These are phyloP conservation scores for Septoria petroselini DNA, from an alignment of 2,329 filamentous ascomycete species.

Conservation along the genomic window DNA sequence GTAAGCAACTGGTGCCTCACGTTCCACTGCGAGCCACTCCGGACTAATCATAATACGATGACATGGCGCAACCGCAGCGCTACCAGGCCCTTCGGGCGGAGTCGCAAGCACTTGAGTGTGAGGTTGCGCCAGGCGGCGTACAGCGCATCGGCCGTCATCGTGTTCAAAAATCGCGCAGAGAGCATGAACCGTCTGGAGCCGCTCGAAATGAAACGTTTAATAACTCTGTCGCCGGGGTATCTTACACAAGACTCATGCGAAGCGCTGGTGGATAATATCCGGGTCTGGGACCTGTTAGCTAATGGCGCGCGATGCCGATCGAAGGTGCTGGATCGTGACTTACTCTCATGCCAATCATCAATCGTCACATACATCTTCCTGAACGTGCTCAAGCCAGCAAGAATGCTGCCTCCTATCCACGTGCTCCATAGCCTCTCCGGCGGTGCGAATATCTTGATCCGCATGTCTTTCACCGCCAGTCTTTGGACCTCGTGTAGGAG, in stretches of 20 bases:
- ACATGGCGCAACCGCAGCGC: conserved; percentile 3
- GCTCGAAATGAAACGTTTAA: conserved; percentile 8
- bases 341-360: conserved; percentile 96
- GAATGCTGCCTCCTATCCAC: conserved; percentile 97
- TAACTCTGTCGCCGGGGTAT: conserved; percentile 19
- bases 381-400: conserved; percentile 95
- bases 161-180: conserved; percentile 8
- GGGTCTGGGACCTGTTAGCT: conserved; percentile 54
- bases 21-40: not conserved
- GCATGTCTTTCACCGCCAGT: conserved; percentile 96
- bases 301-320: conserved; percentile 14
- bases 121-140: not conserved
- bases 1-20: conserved; percentile 5
- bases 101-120: not conserved
- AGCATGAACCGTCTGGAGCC: conserved; percentile 4
- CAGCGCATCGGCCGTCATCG: conserved; percentile 2
- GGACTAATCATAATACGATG: conserved; percentile 9
- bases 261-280: conserved; percentile 97
- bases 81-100: not conserved
- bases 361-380: conserved; percentile 99
- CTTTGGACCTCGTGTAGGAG: conserved; percentile 88
- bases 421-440: conserved; percentile 98
- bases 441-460: conserved; percentile 98
- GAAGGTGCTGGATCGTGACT: conserved; percentile 24
- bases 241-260: conserved; percentile 58